Conservation (phyloP, 2,329 filamentous ascomycete species). For the Coleophoma eucalyptorum region DNA sequence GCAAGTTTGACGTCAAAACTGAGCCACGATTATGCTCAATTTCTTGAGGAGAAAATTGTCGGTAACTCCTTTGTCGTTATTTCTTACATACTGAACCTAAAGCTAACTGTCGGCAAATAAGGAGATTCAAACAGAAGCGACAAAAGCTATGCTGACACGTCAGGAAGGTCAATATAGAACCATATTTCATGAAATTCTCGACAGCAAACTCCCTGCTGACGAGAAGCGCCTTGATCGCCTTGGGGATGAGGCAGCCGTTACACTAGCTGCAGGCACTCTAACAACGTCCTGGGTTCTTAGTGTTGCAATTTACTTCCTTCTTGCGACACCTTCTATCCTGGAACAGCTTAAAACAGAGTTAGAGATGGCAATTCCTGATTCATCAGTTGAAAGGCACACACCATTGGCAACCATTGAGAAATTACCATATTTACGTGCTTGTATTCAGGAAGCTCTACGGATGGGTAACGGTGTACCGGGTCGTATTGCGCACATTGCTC, state of each 20-base stretch:
- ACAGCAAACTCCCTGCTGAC: not conserved
- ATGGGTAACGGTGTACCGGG: not conserved
- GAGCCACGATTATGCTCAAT: not conserved
- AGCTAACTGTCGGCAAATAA: not conserved
- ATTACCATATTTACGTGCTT: not conserved
- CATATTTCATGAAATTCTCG: too few relatives aligned
- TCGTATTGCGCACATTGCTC: not conserved
- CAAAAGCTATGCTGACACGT: not conserved
- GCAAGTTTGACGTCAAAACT: not conserved
- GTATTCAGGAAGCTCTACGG: not conserved
- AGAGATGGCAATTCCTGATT: not conserved
- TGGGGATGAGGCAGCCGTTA: not conserved
- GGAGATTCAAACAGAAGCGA: not conserved
- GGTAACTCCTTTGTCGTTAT: not conserved
- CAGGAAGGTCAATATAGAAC: not conserved
- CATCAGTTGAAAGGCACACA: not conserved
- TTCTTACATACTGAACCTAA: not conserved
- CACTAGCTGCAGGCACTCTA: not conserved
- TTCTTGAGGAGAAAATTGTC: not conserved
- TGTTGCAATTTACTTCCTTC: not conserved
- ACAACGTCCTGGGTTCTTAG: not conserved
- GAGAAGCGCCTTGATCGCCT: not conserved
- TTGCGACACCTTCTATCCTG: not conserved
- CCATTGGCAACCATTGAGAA: not conserved
- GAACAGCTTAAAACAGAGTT: not conserved